These are phyloP conservation scores for Nemania serpens DNA, from an alignment of 2,329 filamentous ascomycete species.

Conservation along the genomic window DNA sequence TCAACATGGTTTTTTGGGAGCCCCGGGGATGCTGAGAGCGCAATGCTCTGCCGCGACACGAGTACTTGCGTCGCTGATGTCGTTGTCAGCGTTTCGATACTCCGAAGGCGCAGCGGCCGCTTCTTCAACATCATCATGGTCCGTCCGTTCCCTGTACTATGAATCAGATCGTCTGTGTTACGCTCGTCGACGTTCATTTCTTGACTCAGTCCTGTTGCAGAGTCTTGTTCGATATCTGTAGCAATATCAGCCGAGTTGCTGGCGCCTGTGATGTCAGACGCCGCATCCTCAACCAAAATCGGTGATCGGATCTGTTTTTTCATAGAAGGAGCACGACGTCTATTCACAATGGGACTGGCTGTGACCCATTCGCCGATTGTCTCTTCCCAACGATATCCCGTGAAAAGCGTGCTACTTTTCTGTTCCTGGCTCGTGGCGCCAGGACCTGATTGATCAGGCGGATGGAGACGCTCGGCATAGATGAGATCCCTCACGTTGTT, in stretches of 20 bases:
- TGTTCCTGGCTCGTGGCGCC: conserved; percentile 6
- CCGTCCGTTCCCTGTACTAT: not conserved
- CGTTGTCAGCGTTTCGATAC: conserved; percentile 24
- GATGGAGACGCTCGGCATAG: conserved; percentile 54
- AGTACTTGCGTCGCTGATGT: not conserved
- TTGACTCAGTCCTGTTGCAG: conserved; percentile 25
- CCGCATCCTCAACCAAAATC: conserved; percentile 12
- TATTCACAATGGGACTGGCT: conserved; percentile 47
- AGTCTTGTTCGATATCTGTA: conserved; percentile 24
- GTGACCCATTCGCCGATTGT: conserved; percentile 62
- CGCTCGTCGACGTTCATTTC: conserved; percentile 16
- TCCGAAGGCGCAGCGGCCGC: conserved; percentile 24
- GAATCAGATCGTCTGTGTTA: not conserved
- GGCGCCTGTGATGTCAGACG: conserved; percentile 3
- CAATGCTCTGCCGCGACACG: not conserved
- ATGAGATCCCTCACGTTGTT: conserved; percentile 58
- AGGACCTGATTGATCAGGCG: conserved; percentile 1
- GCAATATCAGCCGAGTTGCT: conserved; percentile 23
- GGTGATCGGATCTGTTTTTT: conserved; percentile 31
- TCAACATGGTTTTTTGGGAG: conserved; percentile 1
- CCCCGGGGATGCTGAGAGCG: not conserved
- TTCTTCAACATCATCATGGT: conserved; percentile 26
- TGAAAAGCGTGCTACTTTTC: conserved; percentile 31
- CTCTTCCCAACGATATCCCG: conserved; percentile 57
- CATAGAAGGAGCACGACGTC: conserved; percentile 24